Base-by-base conservation (phyloP, 331 rosid species). In the Arachis monticola region DNA sequence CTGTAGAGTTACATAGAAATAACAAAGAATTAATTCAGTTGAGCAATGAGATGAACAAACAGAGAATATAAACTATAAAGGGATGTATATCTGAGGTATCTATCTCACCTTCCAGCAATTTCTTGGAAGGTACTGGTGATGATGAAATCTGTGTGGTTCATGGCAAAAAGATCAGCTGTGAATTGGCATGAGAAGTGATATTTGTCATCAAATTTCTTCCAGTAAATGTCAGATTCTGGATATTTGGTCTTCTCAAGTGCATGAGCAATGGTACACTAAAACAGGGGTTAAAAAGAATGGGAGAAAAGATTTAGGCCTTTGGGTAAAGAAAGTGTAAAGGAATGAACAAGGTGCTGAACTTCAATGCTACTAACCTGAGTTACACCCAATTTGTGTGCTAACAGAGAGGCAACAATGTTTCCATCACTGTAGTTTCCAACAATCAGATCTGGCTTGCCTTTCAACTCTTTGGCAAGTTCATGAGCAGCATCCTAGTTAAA, bases 371-470 rank as follows among this genome's bases (percentile, higher is more conserved):
- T 60, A 79, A 93, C 97, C 98, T 93, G 97, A 35, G 99, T 95
- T 35, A 92, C 99, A 4, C 96, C 89, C 72, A 95, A 79, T 71
- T 90, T 95, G 63, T 88, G 99, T 12, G 99, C 97, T 38, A 95
- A 87, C 83, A 95, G 73, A 3, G 99, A 92, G 73, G 99, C 99
- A 59, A 95, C 99, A 9, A 95, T 90, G 85, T 95, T 95, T 38
- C 99, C 99, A 44, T 95, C 99, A 62, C 99, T 95, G 96, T 95
- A 95, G 84, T 95, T 95, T 82, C 99, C 99, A 30, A 95, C 89
- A n/a, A 95, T 92, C 63, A 95, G 93, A 80, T 95, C 99, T 9
- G 99, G 99, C 87, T 92, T 95, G 70, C 92, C 97, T 61, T 88
- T 88, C 75, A 95, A 81, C 88, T 92, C 99, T 72, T 87, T 87